Conservation (phyloP, 1,284 basidiomycete species). For the Chalciporus piperatoides region DNA sequence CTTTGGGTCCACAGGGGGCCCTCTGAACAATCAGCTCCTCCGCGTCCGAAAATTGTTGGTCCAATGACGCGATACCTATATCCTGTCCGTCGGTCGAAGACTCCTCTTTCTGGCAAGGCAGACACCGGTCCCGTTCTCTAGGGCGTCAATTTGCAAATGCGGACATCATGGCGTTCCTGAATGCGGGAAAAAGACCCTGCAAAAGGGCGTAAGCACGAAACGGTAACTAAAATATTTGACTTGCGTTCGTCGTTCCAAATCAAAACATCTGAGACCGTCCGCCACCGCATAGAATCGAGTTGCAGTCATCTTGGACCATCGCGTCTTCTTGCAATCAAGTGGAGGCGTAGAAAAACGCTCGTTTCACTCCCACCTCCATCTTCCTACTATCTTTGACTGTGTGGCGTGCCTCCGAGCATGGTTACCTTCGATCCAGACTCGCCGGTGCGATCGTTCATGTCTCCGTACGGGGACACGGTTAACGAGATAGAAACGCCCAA, state of each 20-base stretch:
- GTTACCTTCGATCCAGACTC: constrained; percentile 1
- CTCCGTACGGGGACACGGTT: background rate
- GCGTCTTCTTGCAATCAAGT: constrained; percentile 11
- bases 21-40: background rate
- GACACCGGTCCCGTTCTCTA: constrained; percentile 3
- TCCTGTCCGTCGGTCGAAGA: background rate
- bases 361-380: background rate
- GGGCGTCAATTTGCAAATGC: background rate
- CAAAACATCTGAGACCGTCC: background rate
- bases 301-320: background rate
- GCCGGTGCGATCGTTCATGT: background rate
- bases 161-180: constrained; percentile 19
- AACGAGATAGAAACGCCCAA: background rate
- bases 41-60: constrained; percentile 13
- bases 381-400: constrained; percentile 1
- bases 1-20: constrained; percentile 3
- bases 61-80: constrained; percentile 23
- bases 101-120: constrained; percentile 12
- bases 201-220: constrained; percentile 13
- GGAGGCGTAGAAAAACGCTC: background rate
- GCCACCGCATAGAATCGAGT: background rate
- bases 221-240: background rate
- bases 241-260: background rate
- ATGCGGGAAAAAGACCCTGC: constrained; percentile 15
- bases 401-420: background rate